Evolutionary conservation across 805 yeast species (phyloP).

Genomic region (Alloascoidea africana): DNA sequence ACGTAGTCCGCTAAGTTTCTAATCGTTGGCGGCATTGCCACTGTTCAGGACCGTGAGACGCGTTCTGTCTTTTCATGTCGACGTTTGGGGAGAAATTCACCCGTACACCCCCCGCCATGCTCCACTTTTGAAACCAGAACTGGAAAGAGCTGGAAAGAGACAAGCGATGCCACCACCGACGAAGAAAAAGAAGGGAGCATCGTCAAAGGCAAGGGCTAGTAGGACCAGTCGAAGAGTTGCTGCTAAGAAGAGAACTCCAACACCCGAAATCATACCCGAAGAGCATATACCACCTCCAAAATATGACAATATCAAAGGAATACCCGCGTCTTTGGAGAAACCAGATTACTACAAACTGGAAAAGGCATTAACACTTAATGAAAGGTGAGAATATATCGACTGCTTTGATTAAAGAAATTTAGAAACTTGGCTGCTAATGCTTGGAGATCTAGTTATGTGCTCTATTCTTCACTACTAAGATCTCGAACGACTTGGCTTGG

Average conservation of each 20-base stretch:
- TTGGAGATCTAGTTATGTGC: slow-evolving; percentile 18
- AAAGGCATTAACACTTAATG: background rate
- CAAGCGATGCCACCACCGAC: no score
- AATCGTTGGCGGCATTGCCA: background rate
- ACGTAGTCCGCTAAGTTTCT: slow-evolving; percentile 1
- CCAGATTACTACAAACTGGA: slow-evolving; percentile 1
- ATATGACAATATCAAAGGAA: background rate
- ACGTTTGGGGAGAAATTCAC: no score
- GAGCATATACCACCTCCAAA: background rate
- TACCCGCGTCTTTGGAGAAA: background rate
- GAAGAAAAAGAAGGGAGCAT: no score
- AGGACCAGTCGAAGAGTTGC: no score
- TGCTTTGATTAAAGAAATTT: background rate
- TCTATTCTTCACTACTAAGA: slow-evolving; percentile 54
- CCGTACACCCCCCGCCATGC: no score
- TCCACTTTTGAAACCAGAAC: no score
- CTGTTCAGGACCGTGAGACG: no score
- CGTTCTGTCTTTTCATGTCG: no score
- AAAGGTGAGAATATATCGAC: background rate
- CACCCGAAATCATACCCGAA: background rate
- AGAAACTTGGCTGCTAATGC: background rate
- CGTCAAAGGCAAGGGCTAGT: no score
- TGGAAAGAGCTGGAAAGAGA: no score
- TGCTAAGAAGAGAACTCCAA: slow-evolving; percentile 1
- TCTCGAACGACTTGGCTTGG: slow-evolving; percentile 59